These are phyloP conservation scores for Steccherinum ochraceum DNA, from an alignment of 768 basidiomycete species.

Conservation along the genomic window DNA sequence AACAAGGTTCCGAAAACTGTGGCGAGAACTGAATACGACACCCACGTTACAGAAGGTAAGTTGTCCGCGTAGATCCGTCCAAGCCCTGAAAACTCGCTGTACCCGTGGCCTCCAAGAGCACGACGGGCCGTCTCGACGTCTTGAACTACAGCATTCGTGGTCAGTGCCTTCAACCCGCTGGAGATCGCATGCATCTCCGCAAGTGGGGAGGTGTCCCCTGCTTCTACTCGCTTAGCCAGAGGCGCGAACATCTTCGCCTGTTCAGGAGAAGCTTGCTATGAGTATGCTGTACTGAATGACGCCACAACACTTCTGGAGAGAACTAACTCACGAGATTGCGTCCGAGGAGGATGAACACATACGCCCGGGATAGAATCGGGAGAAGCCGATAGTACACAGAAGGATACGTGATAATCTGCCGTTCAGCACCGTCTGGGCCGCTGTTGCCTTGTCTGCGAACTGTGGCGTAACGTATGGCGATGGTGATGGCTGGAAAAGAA, in stretches of 20 bases:
- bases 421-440: conserved; percentile 48
- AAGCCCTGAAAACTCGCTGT: conserved; percentile 61
- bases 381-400: conserved; percentile 67
- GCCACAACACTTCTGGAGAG: too few relatives aligned
- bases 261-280: not conserved
- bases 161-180: conserved; percentile 62
- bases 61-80: conserved; percentile 61
- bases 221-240: conserved; percentile 42
- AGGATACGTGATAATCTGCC: conserved; percentile 67
- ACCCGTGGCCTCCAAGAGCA: conserved; percentile 75
- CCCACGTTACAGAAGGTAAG: conserved; percentile 58
- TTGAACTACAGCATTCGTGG: conserved; percentile 41
- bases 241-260: conserved; percentile 47
- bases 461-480: conserved; percentile 66
- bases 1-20: not conserved
- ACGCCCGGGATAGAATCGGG: conserved; percentile 62
- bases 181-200: conserved; percentile 68
- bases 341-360: conserved; percentile 63
- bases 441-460: conserved; percentile 63
- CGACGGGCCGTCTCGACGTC: conserved; percentile 63
- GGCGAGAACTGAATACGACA: too few relatives aligned
- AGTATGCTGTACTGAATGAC: not conserved
- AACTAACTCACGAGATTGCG: conserved; percentile 41
- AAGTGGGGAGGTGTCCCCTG: conserved; percentile 56
- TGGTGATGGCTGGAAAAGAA: conserved; percentile 41